phyloP scores from a whole-genome alignment of 768 basidiomycete species.

The Lyophyllum shimeji region DNA sequence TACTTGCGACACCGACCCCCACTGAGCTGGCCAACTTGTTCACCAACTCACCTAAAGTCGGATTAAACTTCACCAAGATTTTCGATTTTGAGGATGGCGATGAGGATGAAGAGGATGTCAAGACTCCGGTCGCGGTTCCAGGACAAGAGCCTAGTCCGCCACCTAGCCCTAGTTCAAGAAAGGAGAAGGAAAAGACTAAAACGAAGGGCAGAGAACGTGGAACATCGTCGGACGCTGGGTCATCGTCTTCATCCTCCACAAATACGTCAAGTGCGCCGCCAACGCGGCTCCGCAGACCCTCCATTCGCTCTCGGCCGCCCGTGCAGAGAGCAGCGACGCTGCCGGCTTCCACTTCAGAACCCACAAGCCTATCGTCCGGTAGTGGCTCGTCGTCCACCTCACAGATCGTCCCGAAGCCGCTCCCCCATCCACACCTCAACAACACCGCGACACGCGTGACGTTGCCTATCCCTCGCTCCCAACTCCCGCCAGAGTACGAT shows the following conservation, averaged over 20 bases:
- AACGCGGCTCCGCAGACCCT: constrained; percentile 55
- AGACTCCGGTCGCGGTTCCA: constrained; percentile 21
- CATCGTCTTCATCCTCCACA: constrained; percentile 19
- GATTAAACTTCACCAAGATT: constrained; percentile 75
- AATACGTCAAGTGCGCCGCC: constrained; percentile 27
- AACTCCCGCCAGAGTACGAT: constrained; percentile 56
- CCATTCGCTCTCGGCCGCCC: constrained; percentile 45
- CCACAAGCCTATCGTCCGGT: constrained; percentile 27
- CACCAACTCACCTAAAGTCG: constrained; percentile 65
- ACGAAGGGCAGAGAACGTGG: constrained; percentile 18
- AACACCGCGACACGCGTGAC: constrained; percentile 18
- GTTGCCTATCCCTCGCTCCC: constrained; percentile 26
- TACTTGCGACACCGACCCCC: constrained; percentile 69
- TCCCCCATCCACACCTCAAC: constrained; percentile 43
- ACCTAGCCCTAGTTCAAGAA: constrained; percentile 47
- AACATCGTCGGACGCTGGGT: constrained; percentile 20
- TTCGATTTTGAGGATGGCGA: constrained; percentile 64
- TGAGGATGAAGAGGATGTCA: constrained; percentile 15
- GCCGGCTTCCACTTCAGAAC: constrained; percentile 40
- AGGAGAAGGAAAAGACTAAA: constrained; percentile 35
- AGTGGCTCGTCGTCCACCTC: constrained; percentile 18
- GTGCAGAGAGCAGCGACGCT: constrained; percentile 18
- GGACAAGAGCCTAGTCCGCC: constrained; percentile 36
- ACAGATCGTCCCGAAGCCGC: constrained; percentile 33
- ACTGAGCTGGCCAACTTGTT: constrained; percentile 67